Percentiles rank a stretch among this genome's conserved stretches.
phyloP scores from a whole-genome alignment of 805 yeast species.

The Metschnikowia henanensis region DNA sequence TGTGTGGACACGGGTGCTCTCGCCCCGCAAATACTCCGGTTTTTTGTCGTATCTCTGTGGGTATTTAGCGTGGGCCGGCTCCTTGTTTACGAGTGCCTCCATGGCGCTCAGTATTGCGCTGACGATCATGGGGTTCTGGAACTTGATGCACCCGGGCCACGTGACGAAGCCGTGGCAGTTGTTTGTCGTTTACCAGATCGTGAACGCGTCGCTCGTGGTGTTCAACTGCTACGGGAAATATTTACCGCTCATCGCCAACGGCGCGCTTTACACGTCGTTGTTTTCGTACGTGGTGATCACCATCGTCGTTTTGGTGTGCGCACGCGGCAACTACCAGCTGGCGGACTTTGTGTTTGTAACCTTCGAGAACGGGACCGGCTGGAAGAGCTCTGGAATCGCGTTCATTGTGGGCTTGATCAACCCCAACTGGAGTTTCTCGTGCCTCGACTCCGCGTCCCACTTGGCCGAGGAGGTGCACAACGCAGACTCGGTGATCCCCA shows the following conservation, averaged over 20 bases:
- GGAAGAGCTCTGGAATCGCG: constrained; percentile 21
- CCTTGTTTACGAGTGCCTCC: constrained; percentile 41
- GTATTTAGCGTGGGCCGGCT: constrained; percentile 43
- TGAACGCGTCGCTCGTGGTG: constrained; percentile 31
- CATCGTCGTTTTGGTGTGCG: constrained; percentile 39
- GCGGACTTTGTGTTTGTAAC: constrained; percentile 30
- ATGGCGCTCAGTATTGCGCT: constrained; percentile 37
- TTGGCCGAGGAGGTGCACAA: constrained; percentile 41
- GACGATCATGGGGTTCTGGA: constrained; percentile 38
- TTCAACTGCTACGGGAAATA: constrained; percentile 39
- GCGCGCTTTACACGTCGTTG: constrained; percentile 36
- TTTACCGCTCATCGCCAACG: constrained; percentile 35
- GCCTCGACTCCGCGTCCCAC: constrained; percentile 43
- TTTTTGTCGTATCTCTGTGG: constrained; percentile 42
- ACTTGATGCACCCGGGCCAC: constrained; percentile 35
- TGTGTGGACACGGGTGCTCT: constrained; percentile 41
- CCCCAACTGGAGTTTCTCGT: constrained; percentile 32
- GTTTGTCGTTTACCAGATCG: constrained; percentile 36
- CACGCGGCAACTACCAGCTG: constrained; percentile 32
- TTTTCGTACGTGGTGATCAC: constrained; percentile 36
- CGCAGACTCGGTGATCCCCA: constrained; percentile 41
- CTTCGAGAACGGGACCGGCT: constrained; percentile 28
- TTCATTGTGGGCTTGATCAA: constrained; percentile 24
- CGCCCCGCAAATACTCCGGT: constrained; percentile 37
- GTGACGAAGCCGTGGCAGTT: constrained; percentile 35